Evolutionary conservation across 2,329 filamentous ascomycete genomes (phyloP).

Genomic region (Hypocreales sp.): DNA sequence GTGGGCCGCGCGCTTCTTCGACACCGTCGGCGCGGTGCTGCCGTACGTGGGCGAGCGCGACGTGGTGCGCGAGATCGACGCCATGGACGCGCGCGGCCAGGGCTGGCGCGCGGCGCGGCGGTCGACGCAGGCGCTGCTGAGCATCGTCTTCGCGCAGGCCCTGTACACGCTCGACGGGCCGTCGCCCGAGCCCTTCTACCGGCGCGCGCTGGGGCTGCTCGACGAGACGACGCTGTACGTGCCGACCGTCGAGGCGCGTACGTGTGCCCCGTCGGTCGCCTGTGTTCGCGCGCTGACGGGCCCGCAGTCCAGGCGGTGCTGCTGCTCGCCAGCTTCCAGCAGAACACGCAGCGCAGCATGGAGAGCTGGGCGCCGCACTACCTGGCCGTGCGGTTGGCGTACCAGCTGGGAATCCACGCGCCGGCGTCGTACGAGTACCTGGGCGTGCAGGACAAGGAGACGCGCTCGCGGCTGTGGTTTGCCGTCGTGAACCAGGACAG

Average conservation of each 20-base stretch:
- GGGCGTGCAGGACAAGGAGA: constrained; percentile 8
- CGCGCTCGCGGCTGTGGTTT: constrained; percentile 14
- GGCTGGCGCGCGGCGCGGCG: constrained; percentile 3
- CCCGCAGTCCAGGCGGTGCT: constrained; percentile 14
- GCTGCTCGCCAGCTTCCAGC: constrained; percentile 15
- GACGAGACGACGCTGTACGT: constrained; percentile 10
- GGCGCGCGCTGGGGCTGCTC: constrained; percentile 9
- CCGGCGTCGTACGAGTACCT: constrained; percentile 11
- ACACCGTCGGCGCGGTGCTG: constrained; percentile 12
- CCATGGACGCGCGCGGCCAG: constrained; percentile 3
- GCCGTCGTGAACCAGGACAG: constrained; percentile 15
- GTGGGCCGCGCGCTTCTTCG: constrained; percentile 11
- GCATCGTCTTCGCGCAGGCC: constrained; percentile 14
- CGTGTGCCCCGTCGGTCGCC: not conserved
- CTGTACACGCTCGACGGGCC: constrained; percentile 7
- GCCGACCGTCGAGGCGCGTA: constrained; percentile 8
- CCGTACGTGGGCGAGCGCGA: constrained; percentile 10
- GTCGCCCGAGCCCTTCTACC: constrained; percentile 12
- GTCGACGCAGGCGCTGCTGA: constrained; percentile 9
- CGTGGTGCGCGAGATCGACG: constrained; percentile 8
- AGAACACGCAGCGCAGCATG: constrained; percentile 18
- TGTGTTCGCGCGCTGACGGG: not conserved
- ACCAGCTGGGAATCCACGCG: constrained; percentile 18
- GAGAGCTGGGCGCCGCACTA: constrained; percentile 16
- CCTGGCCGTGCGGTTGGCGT: constrained; percentile 14